Evolutionary conservation across 2,329 filamentous ascomycete genomes (phyloP), one percentile per base, ranked within the genome.

Genomic region (Pseudopyricularia javanii): DNA sequence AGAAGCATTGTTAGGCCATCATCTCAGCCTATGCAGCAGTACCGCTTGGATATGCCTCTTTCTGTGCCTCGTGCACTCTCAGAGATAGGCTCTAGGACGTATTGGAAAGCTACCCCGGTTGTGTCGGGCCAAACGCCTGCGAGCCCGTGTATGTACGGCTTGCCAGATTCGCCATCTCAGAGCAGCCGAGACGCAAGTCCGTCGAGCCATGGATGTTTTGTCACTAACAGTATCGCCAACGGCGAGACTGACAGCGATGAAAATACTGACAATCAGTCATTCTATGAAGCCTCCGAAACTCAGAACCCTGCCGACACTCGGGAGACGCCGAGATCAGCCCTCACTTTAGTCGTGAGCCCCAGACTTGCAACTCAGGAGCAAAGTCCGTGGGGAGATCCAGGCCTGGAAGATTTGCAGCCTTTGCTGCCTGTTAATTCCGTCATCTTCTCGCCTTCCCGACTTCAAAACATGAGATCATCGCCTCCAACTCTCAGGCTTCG

Each of bases 341-440:
- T 30, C 24, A 15, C n/a, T 15, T 30, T 12, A 12, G 24, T 15
- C 15, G 15, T 14, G 17, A 20, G 26, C 35, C 40, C 53, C 3
- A 49, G 56, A 3, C 24, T 59, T 11, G 56, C 50, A 0, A 60
- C 57, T 9, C 57, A 58, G 20, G 55, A 58, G 8, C 58, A 60
- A 17, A 60, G 58, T 33, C 56, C 58, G 6, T 59, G 56, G 55
- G 40, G 22, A 5, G 49, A 52, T 34, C 34, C 40, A 4, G 47
- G 45, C 22, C 11, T 15, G 22, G 11, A 24, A 3, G 7, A 15
- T 24, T 20, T 24, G n/a, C 20, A 20, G 37, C 15, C 37, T 43
- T 43, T n/a, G n/a, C 26, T 49, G 6, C 47, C 15, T 32, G 17
- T 49, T 26, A 32, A 34, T 14, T 9, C 17, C 24, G 20, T 8